Base-by-base conservation (phyloP, 192 early-diverging fungal species). In the Linderina pennispora region DNA sequence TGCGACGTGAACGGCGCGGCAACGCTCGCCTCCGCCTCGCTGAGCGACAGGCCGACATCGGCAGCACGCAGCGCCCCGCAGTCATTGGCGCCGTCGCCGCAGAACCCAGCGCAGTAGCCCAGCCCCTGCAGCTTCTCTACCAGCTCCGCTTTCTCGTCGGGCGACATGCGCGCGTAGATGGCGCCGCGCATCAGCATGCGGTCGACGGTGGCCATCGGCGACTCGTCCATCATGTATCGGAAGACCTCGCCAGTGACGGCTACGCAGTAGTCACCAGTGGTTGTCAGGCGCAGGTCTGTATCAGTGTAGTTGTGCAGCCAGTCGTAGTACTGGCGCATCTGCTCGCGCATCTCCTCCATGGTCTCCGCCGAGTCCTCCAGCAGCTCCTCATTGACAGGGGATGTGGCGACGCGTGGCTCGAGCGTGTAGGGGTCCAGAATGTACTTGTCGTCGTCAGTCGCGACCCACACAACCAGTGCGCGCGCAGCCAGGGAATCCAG, bases 21-120 rank as follows among this genome's bases (percentile, higher is more conserved):
- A 10, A 99, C 95, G 36, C 88, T 91, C 2, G 95, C 91, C 55
- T 99, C 97, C 3, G 96, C 97, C 47, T 98, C 94, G 11, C 91
- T 94, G 38, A 99, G 76, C 9, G 91, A 95, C 15, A 99, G 74
- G 0, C 97, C 97, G 36, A 95, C 89, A 63, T 99, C 97, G 15
- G 91, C 95, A 0, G 88, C 86, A 43, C 96, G 91, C 11, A 99
- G 72, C 3, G 97, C 97, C 15, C 94, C 92, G 72, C 90, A 92
- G 63, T 99, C 97, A 51, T 99, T 99, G 15, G 97, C 94, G 8
- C 97, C 97, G 58, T 99, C 97, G n/a, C 97, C 97, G 58, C 94
- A 97, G 63, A 99, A 99, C 0, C 92, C 91, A 20, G 91, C 86
- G 53, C 86, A 91, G 70, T 98, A 94, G 11, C 87, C 93, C 20